Evolutionary conservation across 2,329 filamentous ascomycete genomes (phyloP), one percentile per base, ranked within the genome.

Genomic region (Trichoderma sp.): DNA sequence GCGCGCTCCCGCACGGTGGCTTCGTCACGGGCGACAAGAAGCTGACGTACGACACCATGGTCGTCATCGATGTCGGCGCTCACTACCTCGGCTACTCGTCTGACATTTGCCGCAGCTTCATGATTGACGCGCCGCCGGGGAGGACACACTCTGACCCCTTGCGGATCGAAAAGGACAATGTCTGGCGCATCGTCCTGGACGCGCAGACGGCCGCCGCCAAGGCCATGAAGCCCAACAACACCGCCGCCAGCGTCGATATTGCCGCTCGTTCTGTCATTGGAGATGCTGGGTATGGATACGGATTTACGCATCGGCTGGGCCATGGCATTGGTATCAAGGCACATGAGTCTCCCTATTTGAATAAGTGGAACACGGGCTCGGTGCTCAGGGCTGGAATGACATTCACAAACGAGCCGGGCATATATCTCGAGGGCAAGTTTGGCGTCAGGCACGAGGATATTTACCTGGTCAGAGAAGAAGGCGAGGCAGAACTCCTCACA

Each of bases 301-400:
- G 60, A 17, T 90, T 90, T 70, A 89, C 87, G 1, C 87, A 90
- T 71, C 82, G 87, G 1, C 78, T 90, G 1, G 87, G 87, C 1
- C 88, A 90, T 71, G 85, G 87, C 1, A 89, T 90, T 57, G 88
- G 87, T 0, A 89, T 90, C 73, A 89, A 90, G 76, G 87, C 87
- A 1, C 87, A 89, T 70, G 87, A 90, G 73, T 87, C 85, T 34
- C 87, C 87, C 0, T 90, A 89, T 70, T 77, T 90, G 35, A 88
- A 90, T 73, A 87, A 89, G 72, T 88, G 85, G 67, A 90, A 90
- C 71, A 78, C 77, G 2, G 76, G 73, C 2, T 78, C 79, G 0
- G 72, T 78, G 0, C 77, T 89, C 5, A 78, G 80, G 54, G 78
- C 84, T 0, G 87, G 87, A 0, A 90, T 90, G 87, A 82, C 83